Evolutionary conservation across 495 filamentous ascomycete species (phyloP), one percentile per base, ranked within the genome.

Genomic region (Xanthoparmelia taractica): DNA sequence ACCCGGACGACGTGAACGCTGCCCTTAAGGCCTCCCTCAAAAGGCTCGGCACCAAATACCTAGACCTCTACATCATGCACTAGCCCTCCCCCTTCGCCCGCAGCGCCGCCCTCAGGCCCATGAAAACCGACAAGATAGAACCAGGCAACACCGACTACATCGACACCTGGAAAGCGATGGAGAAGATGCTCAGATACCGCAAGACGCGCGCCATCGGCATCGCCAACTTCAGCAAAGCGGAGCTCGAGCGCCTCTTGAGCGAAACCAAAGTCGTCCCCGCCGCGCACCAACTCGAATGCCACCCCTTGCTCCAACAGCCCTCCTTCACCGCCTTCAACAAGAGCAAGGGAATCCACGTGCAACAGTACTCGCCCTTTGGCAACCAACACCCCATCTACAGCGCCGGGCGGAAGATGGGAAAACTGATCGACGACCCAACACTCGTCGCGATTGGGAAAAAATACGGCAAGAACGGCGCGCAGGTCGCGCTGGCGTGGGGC

Each of bases 1-100:
- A 84, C 58, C 81, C 84, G 1, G 79, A 84, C 34, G 83, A 84
- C 54, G 87, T 86, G 4, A 73, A 71, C 36, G 72, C 73, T 15
- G 84, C 87, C n/a, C 69, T 85, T 61, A 76, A 84, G 57, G 77
- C 83, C 62, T 84, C 87, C 8, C 74, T 90, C 18, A 71, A 77
- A 34, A 82, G 87, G 65, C 79, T 89, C 41, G 79, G 74, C 1
- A 66, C 86, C 23, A 83, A 85, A 50, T 90, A 90, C 69, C 74
- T 91, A 50, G 87, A 91, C 69, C 76, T 90, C 10, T 89, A 80
- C 64, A 72, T 88, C 62, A 88, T 91, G 65, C 88, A 91, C 73
- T 90, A 80, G 79, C 85, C 83, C 4, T 77, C 80, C 12, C 78
- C 82, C 0, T 84, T 80, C 66, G 66, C 73, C 8, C 70, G 68